Base-by-base conservation (phyloP, 306 rosid species). In the Macrotyloma uniflorum region DNA sequence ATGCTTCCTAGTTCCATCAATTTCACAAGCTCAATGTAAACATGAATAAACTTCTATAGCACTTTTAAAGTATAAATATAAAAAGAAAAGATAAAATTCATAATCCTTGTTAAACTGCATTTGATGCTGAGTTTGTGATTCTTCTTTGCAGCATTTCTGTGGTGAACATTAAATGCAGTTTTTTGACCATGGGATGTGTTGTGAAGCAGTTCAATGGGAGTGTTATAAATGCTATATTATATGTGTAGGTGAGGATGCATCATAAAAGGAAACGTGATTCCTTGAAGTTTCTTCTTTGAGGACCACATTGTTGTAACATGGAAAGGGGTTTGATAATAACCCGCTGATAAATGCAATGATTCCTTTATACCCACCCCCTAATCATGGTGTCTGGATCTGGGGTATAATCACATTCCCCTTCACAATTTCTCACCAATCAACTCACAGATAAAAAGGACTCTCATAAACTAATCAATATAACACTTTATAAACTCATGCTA, bases 231-330 rank as follows among this genome's bases (percentile, higher is more conserved):
- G 71, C 40, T 59, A 71, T 26, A 53, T 69, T 79, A 53, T 28
- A 76, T 53, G 35, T 61, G 49, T 54, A 72, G 51, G 40, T n/a
- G 83, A 80, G 74, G 40, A 57, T 69, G 50, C 80, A 80, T 40
- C 80, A 59, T 10, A 77, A 67, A 72, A 58, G 83, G 83, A 77
- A 77, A 65, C 58, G 50, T 77, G 57, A 76, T 54, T 38, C 45
- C 53, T 66, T 55, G 76, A 85, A 72, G 54, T 77, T 66, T 81
- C 71, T 76, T 67, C 42, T 49, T 58, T 49, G 50, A 81, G 85
- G 83, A 72, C 88, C 88, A 85, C 88, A 40, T 78, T 70, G 35
- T 76, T 53, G 40, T 68, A 57, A 77, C 70, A 12, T 72, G 71
- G 58, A 72, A 77, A 47, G 63, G 36, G 82, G 59, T 45, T 75